Base-by-base conservation (phyloP, 805 yeast genomes). In the Pichia deserticola region DNA sequence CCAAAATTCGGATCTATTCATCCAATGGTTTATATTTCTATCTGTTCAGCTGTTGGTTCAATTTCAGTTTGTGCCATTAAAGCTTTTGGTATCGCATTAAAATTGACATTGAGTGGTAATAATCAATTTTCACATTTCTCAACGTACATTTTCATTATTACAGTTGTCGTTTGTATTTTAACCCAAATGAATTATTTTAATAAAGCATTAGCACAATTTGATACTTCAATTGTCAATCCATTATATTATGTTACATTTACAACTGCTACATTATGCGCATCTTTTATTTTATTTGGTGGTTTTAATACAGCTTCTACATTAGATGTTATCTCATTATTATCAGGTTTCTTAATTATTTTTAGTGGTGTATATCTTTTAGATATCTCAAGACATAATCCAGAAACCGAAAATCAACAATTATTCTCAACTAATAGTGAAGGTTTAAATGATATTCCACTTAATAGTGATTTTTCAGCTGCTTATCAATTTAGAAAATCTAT, bases 161-260 rank as follows among this genome's bases (percentile, higher is more conserved):
- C 87, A 28, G 96, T 89, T 50, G 86, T 73, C 8, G 76, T 84
- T 40, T 89, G 96, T 68, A 89, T 89, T 57, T 60, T 86, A 59
- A 87, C 95, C 6, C 97, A 89, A 68, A 89, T 89, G 96, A 89
- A 87, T 71, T 89, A 86, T 65, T 87, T 89, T 74, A 89, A 89
- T 75, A 89, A 87, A 71, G 96, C 96, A 0, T 74, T 89, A 61
- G 96, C 90, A 59, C 96, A 87, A 66, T 89, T 89, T 60, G 96
- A 89, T 64, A 89, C 96, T 6, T 86, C 95, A 0, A 86, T 89
- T 57, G 96, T 89, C 49, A 89, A 89, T 66, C 96, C 96, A 34
- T 72, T 89, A 53, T 89, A 89, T 70, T 89, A 89, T 62, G 97
- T 89, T 48, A 82, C 95, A 1, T 89, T 89, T 70, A 89, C 97